Conservation (phyloP, 257 asterid species). For the Echites panduratus region DNA sequence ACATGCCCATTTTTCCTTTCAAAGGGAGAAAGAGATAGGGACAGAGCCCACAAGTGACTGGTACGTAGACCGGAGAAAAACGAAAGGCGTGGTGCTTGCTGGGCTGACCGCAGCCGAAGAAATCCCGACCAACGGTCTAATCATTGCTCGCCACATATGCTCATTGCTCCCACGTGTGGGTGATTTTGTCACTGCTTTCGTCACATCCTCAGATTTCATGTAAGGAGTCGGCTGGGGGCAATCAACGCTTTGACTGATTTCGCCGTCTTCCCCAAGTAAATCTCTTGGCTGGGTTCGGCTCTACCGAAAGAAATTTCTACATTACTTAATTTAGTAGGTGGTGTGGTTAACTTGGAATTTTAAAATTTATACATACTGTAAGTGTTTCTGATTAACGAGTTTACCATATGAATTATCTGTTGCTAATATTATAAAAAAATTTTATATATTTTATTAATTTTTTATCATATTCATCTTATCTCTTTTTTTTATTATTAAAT, state of each 20-base stretch:
- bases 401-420: too few species aligned
- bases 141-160: not conserved
- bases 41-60: not conserved
- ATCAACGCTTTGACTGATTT: conserved; percentile 8
- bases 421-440: too few species aligned
- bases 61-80: not conserved
- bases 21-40: not conserved
- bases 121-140: not conserved
- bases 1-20: not conserved
- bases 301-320: too few species aligned
- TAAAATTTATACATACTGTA: too few species aligned
- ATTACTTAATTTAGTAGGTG: too few species aligned
- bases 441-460: too few species aligned
- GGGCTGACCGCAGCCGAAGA: conserved; percentile 22
- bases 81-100: not conserved
- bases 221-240: not conserved
- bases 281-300: not conserved
- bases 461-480: too few species aligned
- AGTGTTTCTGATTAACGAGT: too few species aligned
- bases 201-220: conserved; percentile 6
- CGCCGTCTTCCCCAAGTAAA: conserved; percentile 15
- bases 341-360: too few species aligned
- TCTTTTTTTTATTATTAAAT: too few species aligned
- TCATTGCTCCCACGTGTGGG: not conserved
- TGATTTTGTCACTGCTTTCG: conserved; percentile 29